Evolutionary conservation across 2,329 filamentous ascomycete genomes (phyloP).

Genomic region (Colletotrichum chrysophilum): DNA sequence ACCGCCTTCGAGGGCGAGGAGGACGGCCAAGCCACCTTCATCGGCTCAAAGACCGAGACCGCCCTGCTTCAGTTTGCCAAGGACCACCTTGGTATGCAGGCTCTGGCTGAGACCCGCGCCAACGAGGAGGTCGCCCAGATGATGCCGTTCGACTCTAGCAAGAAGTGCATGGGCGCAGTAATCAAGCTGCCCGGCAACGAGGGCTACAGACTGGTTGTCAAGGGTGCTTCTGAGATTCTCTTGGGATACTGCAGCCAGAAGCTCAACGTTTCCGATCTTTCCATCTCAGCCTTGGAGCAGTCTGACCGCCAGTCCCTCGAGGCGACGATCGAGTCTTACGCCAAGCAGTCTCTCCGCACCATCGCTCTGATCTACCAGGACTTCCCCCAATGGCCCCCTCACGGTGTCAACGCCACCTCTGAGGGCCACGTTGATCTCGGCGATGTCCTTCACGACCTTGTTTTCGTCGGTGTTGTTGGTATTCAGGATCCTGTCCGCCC

Average conservation of each 20-base stretch:
- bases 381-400: constrained; percentile 72
- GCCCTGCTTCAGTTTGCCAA: constrained; percentile 56
- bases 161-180: constrained; percentile 63
- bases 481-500: constrained; percentile 73
- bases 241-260: constrained; percentile 47
- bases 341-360: constrained; percentile 72
- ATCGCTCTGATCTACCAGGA: constrained; percentile 79
- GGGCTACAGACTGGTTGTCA: constrained; percentile 56
- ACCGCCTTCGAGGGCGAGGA: constrained; percentile 61
- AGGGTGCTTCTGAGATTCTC: constrained; percentile 63
- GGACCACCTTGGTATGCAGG: constrained; percentile 54
- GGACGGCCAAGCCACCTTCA: constrained; percentile 47
- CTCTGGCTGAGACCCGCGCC: constrained; percentile 49
- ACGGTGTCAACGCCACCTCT: constrained; percentile 63
- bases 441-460: constrained; percentile 66
- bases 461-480: constrained; percentile 72
- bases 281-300: constrained; percentile 56
- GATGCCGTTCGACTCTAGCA: constrained; percentile 59
- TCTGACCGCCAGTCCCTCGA: constrained; percentile 55
- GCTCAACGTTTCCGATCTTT: constrained; percentile 48
- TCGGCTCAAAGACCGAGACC: constrained; percentile 63
- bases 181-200: constrained; percentile 48
- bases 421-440: constrained; percentile 67
- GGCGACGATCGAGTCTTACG: constrained; percentile 63
- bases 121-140: constrained; percentile 53